phyloP scores from a whole-genome alignment of 495 filamentous ascomycete species.

The Acidiella bohemica region DNA sequence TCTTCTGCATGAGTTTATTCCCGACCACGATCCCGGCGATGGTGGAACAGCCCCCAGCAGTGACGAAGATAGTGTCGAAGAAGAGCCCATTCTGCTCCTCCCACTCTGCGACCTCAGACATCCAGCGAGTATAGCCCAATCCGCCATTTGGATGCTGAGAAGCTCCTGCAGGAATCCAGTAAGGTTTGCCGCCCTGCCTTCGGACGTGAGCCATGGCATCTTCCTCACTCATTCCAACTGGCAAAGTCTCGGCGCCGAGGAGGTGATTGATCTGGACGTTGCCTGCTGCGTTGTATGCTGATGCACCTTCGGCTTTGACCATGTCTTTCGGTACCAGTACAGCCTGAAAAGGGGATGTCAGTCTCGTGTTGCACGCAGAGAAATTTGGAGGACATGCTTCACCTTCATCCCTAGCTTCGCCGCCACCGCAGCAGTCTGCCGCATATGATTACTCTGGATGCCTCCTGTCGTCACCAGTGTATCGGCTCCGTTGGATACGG shows the following conservation, averaged over 20 bases:
- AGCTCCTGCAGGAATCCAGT: constrained; percentile 52
- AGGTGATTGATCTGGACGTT: background rate
- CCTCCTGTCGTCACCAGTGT: constrained; percentile 51
- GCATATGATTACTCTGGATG: constrained; percentile 53
- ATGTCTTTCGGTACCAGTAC: constrained; percentile 8
- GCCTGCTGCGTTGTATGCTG: constrained; percentile 45
- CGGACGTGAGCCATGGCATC: constrained; percentile 31
- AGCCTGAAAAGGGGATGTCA: background rate
- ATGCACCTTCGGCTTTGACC: constrained; percentile 33
- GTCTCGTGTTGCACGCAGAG: background rate
- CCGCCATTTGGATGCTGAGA: constrained; percentile 54
- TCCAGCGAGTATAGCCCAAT: constrained; percentile 51
- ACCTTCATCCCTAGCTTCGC: constrained; percentile 39
- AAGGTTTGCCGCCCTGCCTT: constrained; percentile 38
- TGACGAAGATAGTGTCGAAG: constrained; percentile 49
- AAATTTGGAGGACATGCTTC: no score
- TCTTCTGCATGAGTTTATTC: background rate
- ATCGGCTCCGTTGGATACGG: constrained; percentile 37
- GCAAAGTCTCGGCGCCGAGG: background rate
- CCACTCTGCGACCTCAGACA: constrained; percentile 46
- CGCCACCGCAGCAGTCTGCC: constrained; percentile 47
- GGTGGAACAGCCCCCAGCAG: constrained; percentile 49
- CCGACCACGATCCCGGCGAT: constrained; percentile 49
- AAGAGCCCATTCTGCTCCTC: constrained; percentile 42
- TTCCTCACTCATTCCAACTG: background rate